Conservation (phyloP, 495 filamentous ascomycete species). For the Daldinia concentrica region DNA sequence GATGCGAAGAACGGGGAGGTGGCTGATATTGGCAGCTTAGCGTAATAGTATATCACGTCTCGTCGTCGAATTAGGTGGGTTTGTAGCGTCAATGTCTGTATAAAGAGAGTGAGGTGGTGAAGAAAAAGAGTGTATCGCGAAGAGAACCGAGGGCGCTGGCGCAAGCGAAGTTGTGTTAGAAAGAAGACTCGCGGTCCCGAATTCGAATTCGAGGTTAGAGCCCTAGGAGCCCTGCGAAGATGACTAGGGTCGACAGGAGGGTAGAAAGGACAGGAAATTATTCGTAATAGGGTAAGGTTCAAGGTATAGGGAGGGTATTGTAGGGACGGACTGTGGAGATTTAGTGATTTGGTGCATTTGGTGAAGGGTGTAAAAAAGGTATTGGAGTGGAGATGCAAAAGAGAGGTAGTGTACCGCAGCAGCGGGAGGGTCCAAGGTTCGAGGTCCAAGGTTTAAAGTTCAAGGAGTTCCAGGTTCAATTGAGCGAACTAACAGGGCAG, state of each 20-base stretch:
- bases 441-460: neutral
- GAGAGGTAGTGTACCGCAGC: neutral
- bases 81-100: slow-evolving; percentile 13
- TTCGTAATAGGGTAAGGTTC: slow-evolving; percentile 28
- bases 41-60: slow-evolving; percentile 19
- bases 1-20: neutral
- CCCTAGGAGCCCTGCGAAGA: slow-evolving; percentile 23
- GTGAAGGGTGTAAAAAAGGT: neutral
- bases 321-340: slow-evolving; percentile 23
- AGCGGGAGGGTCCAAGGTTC: neutral
- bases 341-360: neutral
- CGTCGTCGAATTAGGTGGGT: slow-evolving; percentile 14
- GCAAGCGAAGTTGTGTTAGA: slow-evolving; percentile 25
- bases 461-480: neutral
- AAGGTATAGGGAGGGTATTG: slow-evolving; percentile 10
- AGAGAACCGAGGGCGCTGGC: slow-evolving; percentile 34
- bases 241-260: slow-evolving; percentile 18
- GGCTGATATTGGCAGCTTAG: slow-evolving; percentile 1
- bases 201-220: slow-evolving; percentile 22
- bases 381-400: slow-evolving; percentile 20
- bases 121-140: slow-evolving; percentile 37
- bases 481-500: neutral
- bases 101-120: slow-evolving; percentile 12
- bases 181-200: slow-evolving; percentile 20
- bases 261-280: slow-evolving; percentile 9